Evolutionary conservation across 257 asterid genomes (phyloP), one percentile per base, ranked within the genome.

Genomic region (Solanum pinnatisectum): DNA sequence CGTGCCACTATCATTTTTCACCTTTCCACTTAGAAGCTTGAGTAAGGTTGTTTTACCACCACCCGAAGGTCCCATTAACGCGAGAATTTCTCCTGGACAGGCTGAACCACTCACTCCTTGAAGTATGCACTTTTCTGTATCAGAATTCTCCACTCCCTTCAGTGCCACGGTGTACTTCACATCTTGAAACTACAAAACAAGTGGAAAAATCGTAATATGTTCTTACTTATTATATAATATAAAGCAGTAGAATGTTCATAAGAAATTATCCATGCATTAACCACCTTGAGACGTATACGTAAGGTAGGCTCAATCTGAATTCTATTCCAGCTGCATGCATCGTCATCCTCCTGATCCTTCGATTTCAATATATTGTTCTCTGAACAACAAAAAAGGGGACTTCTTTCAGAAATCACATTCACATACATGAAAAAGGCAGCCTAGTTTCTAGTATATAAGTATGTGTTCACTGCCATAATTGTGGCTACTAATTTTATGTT

Each of bases 31-130:
- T 2, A 90, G 84, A 14, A 92, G 88, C 85, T 92, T 92, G 13
- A 91, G 92, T 10, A 91, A 79, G 49, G 92, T 92, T 6, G 93
- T 90, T 91, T 92, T 92, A 85, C 94, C 93, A 68, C 92, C 88
- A 3, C 93, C 93, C 2, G 93, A 92, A 56, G 94, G 94, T 84
- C 94, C 94, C 93, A 91, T 91, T 8, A 91, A 59, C 20, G 94
- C 93, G 59, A 92, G 91, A 89, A 91, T 82, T 90, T 92, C 93
- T 5, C 93, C 93, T 1, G 93, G 93, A 37, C 73, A 82, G 10
- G 89, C 94, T 0, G 90, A 87, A 76, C 93, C 93, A 84, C 91
- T 91, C 89, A 91, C 92, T 18, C 91, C 93, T 71, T 87, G 87
- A 42, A 92, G 85, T 87, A 92, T 88, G 72, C 89, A 10, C 72